Evolutionary conservation across 2,329 filamentous ascomycete species (phyloP).

Genomic region (Pestalotiopsis sp.): DNA sequence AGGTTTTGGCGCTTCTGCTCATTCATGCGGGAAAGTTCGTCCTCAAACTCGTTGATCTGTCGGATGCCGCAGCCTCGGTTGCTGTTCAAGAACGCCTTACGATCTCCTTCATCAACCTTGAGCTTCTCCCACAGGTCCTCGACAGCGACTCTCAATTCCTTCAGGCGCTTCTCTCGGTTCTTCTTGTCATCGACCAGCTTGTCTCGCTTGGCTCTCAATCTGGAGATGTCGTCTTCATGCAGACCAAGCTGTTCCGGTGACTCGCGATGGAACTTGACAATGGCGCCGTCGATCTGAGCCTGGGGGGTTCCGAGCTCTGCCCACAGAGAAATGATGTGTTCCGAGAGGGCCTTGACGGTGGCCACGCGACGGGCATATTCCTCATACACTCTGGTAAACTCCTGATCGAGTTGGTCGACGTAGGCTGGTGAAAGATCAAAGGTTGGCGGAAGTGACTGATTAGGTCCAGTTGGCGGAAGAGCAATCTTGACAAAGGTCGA

Average conservation of each 20-base stretch:
- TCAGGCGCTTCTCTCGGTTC: constrained; percentile 74
- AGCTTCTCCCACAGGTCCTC: constrained; percentile 89
- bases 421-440: constrained; percentile 95
- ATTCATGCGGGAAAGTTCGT: constrained; percentile 83
- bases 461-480: constrained; percentile 79
- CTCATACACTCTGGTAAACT: constrained; percentile 94
- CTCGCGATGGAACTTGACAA: constrained; percentile 88
- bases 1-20: constrained; percentile 95
- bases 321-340: constrained; percentile 93
- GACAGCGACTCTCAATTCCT: constrained; percentile 76
- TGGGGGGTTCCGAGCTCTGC: constrained; percentile 93
- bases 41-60: constrained; percentile 94
- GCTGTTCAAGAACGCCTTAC: constrained; percentile 80
- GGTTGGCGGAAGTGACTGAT: constrained; percentile 74
- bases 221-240: constrained; percentile 81
- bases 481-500: constrained; percentile 82
- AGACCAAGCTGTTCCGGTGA: constrained; percentile 92
- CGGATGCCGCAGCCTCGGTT: constrained; percentile 91
- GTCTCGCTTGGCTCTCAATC: constrained; percentile 75
- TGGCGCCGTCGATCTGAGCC: constrained; percentile 83
- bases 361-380: constrained; percentile 87
- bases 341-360: constrained; percentile 73
- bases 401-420: constrained; percentile 81
- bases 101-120: constrained; percentile 79
- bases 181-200: constrained; percentile 89